Conservation (phyloP, 192 early-diverging fungal genomes). For the Backusella australiensis region DNA sequence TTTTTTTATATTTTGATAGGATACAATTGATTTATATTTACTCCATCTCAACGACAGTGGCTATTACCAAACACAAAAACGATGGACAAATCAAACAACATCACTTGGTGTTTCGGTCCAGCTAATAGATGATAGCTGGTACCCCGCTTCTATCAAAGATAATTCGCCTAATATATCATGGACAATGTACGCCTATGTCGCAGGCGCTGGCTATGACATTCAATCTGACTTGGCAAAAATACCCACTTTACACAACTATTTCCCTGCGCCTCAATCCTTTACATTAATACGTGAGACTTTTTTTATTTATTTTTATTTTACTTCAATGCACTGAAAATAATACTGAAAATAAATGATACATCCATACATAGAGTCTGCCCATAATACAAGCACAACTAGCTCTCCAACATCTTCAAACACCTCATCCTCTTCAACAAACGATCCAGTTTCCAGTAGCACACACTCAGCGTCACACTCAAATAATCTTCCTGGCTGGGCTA, state of each 20-base stretch:
- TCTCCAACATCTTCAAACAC: background rate
- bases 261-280: slow-evolving; percentile 19
- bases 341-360: background rate
- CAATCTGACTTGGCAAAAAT: slow-evolving; percentile 8
- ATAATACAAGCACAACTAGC: slow-evolving; percentile 15
- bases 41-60: background rate
- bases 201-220: slow-evolving; percentile 18
- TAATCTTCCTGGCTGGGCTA: slow-evolving; percentile 26
- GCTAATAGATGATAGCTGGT: slow-evolving; percentile 30
- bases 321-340: background rate
- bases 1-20: background rate
- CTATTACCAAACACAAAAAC: slow-evolving; percentile 21
- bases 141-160: slow-evolving; percentile 1
- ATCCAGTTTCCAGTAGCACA: background rate
- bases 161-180: slow-evolving; percentile 20
- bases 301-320: background rate
- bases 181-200: slow-evolving; percentile 22
- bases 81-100: background rate
- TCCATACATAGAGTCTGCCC: slow-evolving; percentile 14
- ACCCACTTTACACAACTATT: slow-evolving; percentile 4
- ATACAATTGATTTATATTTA: slow-evolving; percentile 4
- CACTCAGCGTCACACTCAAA: background rate
- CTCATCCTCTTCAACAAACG: background rate
- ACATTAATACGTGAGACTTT: slow-evolving; percentile 25
- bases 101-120: slow-evolving; percentile 11